Conservation (phyloP, 352 stramenopile genomes). For the Porosira glacialis region DNA sequence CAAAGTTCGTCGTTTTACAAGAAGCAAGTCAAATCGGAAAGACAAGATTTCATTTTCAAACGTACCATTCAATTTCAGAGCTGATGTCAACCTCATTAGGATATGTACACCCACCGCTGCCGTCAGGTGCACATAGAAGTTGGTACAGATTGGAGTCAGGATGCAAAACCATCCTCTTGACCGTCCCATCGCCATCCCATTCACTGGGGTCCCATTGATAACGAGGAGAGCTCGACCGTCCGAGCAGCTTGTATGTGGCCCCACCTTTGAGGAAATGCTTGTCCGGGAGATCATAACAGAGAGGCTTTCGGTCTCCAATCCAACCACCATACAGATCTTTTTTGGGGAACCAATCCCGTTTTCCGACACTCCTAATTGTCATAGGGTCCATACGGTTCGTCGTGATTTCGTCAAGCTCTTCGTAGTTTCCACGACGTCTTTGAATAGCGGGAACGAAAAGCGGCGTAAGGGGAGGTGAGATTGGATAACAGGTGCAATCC, state of each 20-base stretch:
- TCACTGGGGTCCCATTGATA: constrained; percentile 10
- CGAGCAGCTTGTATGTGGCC: constrained; percentile 36
- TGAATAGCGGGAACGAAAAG: not conserved
- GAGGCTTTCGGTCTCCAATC: constrained; percentile 54
- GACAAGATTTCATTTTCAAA: no score
- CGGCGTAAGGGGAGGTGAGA: not conserved
- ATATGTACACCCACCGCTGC: constrained; percentile 28
- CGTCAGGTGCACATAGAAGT: constrained; percentile 20
- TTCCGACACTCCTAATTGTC: constrained; percentile 53
- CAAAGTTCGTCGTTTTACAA: no score
- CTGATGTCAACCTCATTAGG: constrained; percentile 23
- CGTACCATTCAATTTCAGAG: constrained; percentile 30
- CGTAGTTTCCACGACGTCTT: constrained; percentile 35
- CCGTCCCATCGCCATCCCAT: constrained; percentile 1
- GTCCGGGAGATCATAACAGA: constrained; percentile 52
- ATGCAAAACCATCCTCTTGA: constrained; percentile 13
- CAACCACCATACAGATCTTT: constrained; percentile 40
- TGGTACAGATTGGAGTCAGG: constrained; percentile 24
- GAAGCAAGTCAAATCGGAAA: no score
- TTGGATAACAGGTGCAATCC: not conserved
- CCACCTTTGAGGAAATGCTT: constrained; percentile 43
- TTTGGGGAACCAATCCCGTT: constrained; percentile 67
- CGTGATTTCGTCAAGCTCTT: constrained; percentile 13
- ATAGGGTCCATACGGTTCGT: constrained; percentile 64
- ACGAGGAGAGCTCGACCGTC: not conserved